Evolutionary conservation across 2,329 filamentous ascomycete species (phyloP).

Genomic region (Laburnicola sp.): DNA sequence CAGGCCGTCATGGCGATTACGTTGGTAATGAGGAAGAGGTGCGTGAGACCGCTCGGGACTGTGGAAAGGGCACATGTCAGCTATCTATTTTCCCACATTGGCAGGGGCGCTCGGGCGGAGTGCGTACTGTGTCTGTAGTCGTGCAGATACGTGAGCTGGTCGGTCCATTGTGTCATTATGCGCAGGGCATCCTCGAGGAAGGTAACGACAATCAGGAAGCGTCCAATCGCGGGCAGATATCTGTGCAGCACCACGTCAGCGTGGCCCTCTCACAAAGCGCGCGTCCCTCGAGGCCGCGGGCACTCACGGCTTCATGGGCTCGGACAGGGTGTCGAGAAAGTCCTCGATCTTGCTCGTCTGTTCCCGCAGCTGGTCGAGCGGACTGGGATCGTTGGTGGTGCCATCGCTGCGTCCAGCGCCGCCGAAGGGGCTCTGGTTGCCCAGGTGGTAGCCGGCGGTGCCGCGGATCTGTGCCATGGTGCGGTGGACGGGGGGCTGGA

Average conservation of each 20-base stretch:
- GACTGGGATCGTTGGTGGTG: slow-evolving; percentile 69
- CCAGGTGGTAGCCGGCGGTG: slow-evolving; percentile 80
- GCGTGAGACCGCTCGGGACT: slow-evolving; percentile 89
- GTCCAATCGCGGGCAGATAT: slow-evolving; percentile 91
- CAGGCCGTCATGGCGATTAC: slow-evolving; percentile 83
- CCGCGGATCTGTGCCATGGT: slow-evolving; percentile 63
- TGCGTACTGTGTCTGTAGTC: slow-evolving; percentile 85
- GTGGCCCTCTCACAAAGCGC: slow-evolving; percentile 3
- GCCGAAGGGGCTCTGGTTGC: slow-evolving; percentile 72
- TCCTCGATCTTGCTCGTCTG: slow-evolving; percentile 99
- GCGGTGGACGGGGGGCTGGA: slow-evolving; percentile 17
- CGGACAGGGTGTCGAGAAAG: slow-evolving; percentile 79
- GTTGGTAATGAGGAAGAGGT: slow-evolving; percentile 89
- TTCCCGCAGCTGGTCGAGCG: slow-evolving; percentile 84
- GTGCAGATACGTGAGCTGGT: slow-evolving; percentile 89
- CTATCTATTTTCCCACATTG: slow-evolving; percentile 5
- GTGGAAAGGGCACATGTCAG: slow-evolving; percentile 16
- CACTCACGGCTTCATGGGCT: slow-evolving; percentile 92
- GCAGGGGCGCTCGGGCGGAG: background rate
- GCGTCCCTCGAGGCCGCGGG: slow-evolving; percentile 6
- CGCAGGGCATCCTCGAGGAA: slow-evolving; percentile 95
- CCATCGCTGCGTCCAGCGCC: slow-evolving; percentile 59
- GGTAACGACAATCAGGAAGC: slow-evolving; percentile 96
- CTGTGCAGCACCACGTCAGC: slow-evolving; percentile 54
- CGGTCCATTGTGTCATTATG: slow-evolving; percentile 96